Base-by-base conservation (phyloP, 768 basidiomycete genomes). In the Kwoniella newhampshirensis region DNA sequence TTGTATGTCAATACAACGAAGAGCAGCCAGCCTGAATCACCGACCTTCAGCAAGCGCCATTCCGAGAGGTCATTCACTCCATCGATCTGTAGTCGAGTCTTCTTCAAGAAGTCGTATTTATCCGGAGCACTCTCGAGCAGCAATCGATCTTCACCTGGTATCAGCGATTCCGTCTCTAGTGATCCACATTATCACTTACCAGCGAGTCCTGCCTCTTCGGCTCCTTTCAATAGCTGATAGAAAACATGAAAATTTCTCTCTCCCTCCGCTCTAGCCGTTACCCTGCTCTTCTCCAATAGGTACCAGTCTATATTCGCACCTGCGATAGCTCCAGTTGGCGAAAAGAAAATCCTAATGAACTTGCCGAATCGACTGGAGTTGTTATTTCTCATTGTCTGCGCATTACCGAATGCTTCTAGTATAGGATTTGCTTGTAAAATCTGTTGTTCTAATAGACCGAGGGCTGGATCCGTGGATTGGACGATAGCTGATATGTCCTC, bases 221-320 rank as follows among this genome's bases (percentile, higher is more conserved):
- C 84, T n/a, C 88, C 88, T 27, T 86, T 85, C 70, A 99, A 80
- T 26, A 98, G 70, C 78, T 97, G 92, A 75, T 98, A 99, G 77
- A 99, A 98, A 1, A 98, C 89, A 75, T 98, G 96, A 72, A 98
- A 99, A 71, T 84, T 88, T 30, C 96, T 81, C 78, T 99, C 96
- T 0, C 88, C 89, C 57, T 87, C 85, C 60, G 85, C 89, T 51
- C 96, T 80, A 37, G 85, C 84, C 7, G 94, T 90, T 2, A 99
- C 94, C 62, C 96, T 80, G 70, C 91, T 93, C 81, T 99, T 99
- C 80, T 99, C 96, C 54, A 99, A 79, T 27, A 99, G 80, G 74
- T 99, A 99, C 96, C 96, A 98, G 75, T 99, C 93, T 58, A 98
- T 91, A 72, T 92, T 97, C 23, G 96, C 96, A 0, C 96, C 96